Evolutionary conservation across 2,329 filamentous ascomycete genomes (phyloP).

Genomic region (Phialocephala sp.): DNA sequence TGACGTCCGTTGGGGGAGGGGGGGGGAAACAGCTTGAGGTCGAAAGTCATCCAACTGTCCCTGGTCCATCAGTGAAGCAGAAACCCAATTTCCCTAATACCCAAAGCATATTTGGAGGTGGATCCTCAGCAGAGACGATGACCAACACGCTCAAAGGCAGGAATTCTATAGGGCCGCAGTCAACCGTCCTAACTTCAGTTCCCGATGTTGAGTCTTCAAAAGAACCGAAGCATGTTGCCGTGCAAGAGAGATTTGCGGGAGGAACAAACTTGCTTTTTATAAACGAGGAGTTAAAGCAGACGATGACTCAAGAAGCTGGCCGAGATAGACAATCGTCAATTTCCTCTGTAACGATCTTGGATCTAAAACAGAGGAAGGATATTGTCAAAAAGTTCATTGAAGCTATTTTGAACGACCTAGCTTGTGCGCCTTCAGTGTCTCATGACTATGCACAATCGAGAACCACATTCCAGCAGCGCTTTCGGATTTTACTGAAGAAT

Average conservation of each 20-base stretch:
- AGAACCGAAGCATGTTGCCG: neutral
- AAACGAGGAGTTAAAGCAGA: neutral
- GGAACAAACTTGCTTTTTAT: neutral
- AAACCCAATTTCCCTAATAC: no score
- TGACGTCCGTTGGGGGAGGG: no score
- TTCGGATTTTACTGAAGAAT: conserved; percentile 11
- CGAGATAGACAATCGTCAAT: conserved; percentile 4
- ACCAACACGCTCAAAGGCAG: neutral
- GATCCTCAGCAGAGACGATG: neutral
- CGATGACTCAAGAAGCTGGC: neutral
- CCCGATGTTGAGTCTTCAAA: neutral
- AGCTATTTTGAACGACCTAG: conserved; percentile 4
- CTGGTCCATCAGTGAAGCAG: neutral
- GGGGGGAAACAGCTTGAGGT: no score
- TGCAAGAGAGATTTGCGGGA: neutral
- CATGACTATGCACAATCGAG: neutral
- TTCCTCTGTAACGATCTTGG: conserved; percentile 4
- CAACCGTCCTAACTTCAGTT: conserved; percentile 4
- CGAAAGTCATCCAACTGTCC: no score
- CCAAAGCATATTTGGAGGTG: neutral
- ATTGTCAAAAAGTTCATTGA: conserved; percentile 13
- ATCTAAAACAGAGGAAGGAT: conserved; percentile 9
- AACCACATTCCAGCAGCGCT: conserved; percentile 1
- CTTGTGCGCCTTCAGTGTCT: neutral
- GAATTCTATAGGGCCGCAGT: neutral